phyloP scores from a whole-genome alignment of 345 rosid species.

The Limnanthes douglasii region DNA sequence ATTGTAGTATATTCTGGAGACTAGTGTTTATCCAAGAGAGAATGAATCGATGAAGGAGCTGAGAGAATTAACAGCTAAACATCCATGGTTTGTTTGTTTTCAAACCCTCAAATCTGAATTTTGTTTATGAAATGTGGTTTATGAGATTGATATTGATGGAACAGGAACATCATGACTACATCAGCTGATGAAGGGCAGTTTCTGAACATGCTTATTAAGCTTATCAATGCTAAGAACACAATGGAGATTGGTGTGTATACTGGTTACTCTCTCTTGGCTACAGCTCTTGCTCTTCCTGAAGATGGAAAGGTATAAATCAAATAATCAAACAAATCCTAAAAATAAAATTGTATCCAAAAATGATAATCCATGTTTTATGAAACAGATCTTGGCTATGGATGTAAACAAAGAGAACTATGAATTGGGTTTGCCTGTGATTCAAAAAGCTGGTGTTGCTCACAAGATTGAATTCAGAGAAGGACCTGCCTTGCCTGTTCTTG shows the following conservation, averaged over 20 bases:
- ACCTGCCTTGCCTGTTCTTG: slow-evolving; percentile 95
- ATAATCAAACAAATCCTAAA: not conserved
- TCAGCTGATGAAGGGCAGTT: slow-evolving; percentile 98
- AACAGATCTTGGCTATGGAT: slow-evolving; percentile 92
- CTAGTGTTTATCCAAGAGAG: slow-evolving; percentile 96
- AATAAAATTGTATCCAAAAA: not conserved
- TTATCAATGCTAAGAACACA: slow-evolving; percentile 96
- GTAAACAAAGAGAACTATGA: slow-evolving; percentile 84
- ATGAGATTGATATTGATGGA: not conserved
- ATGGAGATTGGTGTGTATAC: slow-evolving; percentile 99
- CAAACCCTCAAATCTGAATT: not conserved
- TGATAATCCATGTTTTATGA: not conserved
- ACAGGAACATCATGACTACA: slow-evolving; percentile 95
- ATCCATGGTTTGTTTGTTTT: slow-evolving; percentile 53
- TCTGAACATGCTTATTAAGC: slow-evolving; percentile 78
- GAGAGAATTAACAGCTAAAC: slow-evolving; percentile 86
- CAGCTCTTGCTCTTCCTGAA: slow-evolving; percentile 94
- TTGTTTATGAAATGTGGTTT: not conserved
- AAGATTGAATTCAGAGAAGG: slow-evolving; percentile 93
- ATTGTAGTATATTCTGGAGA: slow-evolving; percentile 80
- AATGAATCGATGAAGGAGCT: slow-evolving; percentile 94
- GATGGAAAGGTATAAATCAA: slow-evolving; percentile 51
- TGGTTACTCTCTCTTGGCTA: slow-evolving; percentile 92
- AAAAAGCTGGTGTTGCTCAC: slow-evolving; percentile 94
- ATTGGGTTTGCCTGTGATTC: slow-evolving; percentile 71